phyloP scores from a whole-genome alignment of 176 grass and related monocot genomes.

The Pontederia paniculata region DNA sequence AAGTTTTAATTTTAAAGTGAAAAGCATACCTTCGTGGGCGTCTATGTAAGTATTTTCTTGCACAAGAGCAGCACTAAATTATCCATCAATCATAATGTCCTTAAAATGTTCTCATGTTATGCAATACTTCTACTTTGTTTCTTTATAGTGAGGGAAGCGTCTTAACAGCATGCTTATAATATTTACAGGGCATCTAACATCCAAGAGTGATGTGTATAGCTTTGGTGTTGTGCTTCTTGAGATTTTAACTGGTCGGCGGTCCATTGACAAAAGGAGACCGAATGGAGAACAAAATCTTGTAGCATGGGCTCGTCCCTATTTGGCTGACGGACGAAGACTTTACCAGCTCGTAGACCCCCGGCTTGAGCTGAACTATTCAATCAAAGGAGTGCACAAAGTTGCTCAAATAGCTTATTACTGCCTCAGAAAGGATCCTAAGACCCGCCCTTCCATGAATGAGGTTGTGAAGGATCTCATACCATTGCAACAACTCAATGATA shows the following conservation, averaged over 20 bases:
- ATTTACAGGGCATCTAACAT: constrained; percentile 9
- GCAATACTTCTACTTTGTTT: no score
- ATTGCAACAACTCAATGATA: constrained; percentile 9
- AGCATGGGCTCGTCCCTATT: constrained; percentile 1
- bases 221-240: constrained; percentile 16
- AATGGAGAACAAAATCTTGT: constrained; percentile 11
- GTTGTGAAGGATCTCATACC: constrained; percentile 18
- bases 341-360: constrained; percentile 10
- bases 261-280: constrained; percentile 7
- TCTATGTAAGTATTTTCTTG: no score
- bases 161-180: no score
- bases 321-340: constrained; percentile 6
- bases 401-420: constrained; percentile 7
- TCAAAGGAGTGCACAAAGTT: constrained; percentile 12
- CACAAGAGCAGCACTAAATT: no score
- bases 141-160: no score
- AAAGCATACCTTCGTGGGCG: no score
- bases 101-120: no score
- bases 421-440: constrained; percentile 6
- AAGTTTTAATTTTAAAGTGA: no score
- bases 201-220: constrained; percentile 13
- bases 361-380: constrained; percentile 13
- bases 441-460: constrained; percentile 9
- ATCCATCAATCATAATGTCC: no score
- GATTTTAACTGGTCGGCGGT: constrained; percentile 9